Evolutionary conservation across 768 basidiomycete species (phyloP).

Genomic region (Strobilomyces dryophilus): DNA sequence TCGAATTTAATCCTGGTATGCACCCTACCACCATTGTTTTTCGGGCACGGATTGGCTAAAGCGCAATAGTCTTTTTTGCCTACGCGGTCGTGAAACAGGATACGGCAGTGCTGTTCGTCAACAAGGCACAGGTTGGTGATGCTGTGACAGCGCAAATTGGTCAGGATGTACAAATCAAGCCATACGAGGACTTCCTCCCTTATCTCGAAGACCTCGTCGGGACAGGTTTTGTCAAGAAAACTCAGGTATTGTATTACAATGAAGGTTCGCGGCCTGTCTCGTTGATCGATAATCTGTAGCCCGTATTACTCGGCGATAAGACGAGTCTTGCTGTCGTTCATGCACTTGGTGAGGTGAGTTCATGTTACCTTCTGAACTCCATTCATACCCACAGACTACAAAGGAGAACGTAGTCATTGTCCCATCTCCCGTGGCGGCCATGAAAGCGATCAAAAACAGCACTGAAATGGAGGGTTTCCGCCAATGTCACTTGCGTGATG

Average conservation of each 20-base stretch:
- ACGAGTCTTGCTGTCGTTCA: slow-evolving; percentile 80
- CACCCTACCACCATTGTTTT: not conserved
- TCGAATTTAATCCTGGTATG: slow-evolving; percentile 77
- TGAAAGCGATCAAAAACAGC: slow-evolving; percentile 78
- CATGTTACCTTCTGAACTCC: not conserved
- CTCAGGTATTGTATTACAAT: slow-evolving; percentile 23
- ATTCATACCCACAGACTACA: slow-evolving; percentile 3
- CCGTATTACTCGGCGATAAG: slow-evolving; percentile 72
- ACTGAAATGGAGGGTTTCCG: slow-evolving; percentile 89
- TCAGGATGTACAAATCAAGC: slow-evolving; percentile 54
- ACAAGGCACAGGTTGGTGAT: slow-evolving; percentile 44
- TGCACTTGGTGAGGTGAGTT: slow-evolving; percentile 63
- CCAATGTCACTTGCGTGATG: slow-evolving; percentile 84
- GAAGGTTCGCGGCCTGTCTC: not conserved
- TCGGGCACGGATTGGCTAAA: not conserved
- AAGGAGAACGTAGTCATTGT: slow-evolving; percentile 57
- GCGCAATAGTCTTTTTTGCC: slow-evolving; percentile 75
- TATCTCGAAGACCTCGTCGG: slow-evolving; percentile 52
- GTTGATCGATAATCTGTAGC: slow-evolving; percentile 35
- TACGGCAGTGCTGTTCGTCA: slow-evolving; percentile 63
- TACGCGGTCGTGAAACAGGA: slow-evolving; percentile 74
- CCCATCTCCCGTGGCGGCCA: slow-evolving; percentile 71
- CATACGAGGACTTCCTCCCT: slow-evolving; percentile 66
- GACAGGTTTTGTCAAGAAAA: slow-evolving; percentile 32
- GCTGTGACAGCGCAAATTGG: slow-evolving; percentile 48